Conservation (phyloP, 495 filamentous ascomycete species). For the Glonium stellatum region DNA sequence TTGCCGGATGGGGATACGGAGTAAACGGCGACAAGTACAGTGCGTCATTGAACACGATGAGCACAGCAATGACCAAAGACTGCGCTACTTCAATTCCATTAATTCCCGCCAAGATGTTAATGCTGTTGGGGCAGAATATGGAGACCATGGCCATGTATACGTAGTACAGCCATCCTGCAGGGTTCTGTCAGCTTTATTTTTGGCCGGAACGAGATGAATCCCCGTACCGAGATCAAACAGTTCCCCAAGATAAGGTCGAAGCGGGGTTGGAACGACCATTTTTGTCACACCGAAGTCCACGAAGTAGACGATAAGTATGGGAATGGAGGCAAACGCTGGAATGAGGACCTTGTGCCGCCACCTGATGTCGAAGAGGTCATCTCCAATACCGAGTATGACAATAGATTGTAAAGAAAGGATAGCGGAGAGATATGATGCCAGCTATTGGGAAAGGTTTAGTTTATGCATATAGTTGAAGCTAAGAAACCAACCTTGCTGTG, state of each 20-base stretch:
- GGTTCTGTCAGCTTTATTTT: constrained; percentile 15
- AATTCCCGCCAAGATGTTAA: constrained; percentile 96
- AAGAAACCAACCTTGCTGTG: constrained; percentile 69
- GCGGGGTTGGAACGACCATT: constrained; percentile 77
- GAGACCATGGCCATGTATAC: constrained; percentile 89
- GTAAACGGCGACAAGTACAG: constrained; percentile 61
- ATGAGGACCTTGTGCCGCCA: constrained; percentile 99
- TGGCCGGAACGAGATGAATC: constrained; percentile 2
- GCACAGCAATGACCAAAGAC: constrained; percentile 78
- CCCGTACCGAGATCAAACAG: constrained; percentile 64
- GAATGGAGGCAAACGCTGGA: constrained; percentile 86
- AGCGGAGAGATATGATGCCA: constrained; percentile 91
- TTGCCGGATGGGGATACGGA: constrained; percentile 83
- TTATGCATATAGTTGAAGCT: not conserved
- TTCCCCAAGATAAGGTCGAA: constrained; percentile 77
- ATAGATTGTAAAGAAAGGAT: constrained; percentile 85
- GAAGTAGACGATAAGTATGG: constrained; percentile 94
- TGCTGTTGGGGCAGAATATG: constrained; percentile 96
- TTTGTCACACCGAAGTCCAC: constrained; percentile 96
- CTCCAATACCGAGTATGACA: constrained; percentile 82
- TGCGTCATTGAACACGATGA: constrained; percentile 76
- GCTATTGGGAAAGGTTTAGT: constrained; percentile 43
- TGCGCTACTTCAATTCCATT: constrained; percentile 97
- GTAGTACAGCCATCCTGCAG: constrained; percentile 71
- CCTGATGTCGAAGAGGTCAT: constrained; percentile 96